Conservation (phyloP, 148 eudicot species). For the Pouteria glomerata region DNA sequence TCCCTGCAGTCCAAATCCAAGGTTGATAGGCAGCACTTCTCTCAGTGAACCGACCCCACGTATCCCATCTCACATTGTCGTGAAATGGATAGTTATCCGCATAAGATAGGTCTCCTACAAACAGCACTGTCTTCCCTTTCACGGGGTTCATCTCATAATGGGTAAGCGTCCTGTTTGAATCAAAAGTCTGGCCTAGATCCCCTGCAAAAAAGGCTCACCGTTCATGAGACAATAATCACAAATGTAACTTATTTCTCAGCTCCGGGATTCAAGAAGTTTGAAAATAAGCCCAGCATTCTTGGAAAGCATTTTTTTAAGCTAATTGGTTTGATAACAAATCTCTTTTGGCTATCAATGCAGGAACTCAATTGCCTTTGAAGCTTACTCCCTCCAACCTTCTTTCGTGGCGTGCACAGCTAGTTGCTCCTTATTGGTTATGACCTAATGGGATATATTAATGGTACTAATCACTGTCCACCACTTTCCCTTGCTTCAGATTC, state of each 20-base stretch:
- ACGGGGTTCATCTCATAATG: conserved; percentile 35
- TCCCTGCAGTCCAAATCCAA: conserved; percentile 72
- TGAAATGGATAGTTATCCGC: conserved; percentile 36
- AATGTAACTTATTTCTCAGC: background rate
- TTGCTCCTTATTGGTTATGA: no score
- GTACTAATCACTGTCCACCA: no score
- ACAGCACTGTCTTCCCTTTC: conserved; percentile 30
- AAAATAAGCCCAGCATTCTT: no score
- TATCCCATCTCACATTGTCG: conserved; percentile 58
- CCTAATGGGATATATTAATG: no score
- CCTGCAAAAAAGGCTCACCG: conserved; percentile 20
- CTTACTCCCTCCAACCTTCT: no score
- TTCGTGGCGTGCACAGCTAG: no score
- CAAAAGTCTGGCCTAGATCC: conserved; percentile 46
- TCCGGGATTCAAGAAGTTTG: no score
- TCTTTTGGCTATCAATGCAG: no score
- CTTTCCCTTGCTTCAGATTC: no score
- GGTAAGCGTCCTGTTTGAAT: conserved; percentile 36
- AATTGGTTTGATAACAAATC: no score
- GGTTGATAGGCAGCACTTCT: conserved; percentile 61
- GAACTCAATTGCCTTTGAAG: no score
- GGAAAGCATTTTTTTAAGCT: no score
- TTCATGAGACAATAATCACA: background rate
- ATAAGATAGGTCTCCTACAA: conserved; percentile 42
- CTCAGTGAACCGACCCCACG: conserved; percentile 55